Evolutionary conservation across 164 flowering plant genomes (phyloP), one percentile per base, ranked within the genome.

Genomic region (Aristolochia contorta): DNA sequence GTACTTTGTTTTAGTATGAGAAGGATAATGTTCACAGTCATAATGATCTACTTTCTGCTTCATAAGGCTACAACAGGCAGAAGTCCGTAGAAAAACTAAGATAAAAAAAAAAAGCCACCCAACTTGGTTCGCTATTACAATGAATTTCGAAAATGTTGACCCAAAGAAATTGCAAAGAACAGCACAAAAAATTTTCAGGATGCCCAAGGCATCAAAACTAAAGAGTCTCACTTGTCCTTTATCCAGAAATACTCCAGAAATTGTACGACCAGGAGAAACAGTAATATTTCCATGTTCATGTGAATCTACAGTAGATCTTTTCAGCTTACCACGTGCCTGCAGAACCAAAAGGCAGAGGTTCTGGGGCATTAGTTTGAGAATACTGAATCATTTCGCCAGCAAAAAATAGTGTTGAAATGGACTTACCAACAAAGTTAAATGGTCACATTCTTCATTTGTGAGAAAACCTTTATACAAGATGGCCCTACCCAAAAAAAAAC

Each of bases 381-480:
- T 59, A 58, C 70, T 60, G 75, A 78, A 75, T 18, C 18, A 14
- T 16, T 52, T 50, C 32, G 9, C 1, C 23, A 59, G 16, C 51
- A 12, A 33, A 43, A 69, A 60, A 47, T 16, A 47, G 47, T 12
- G 48, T 54, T 51, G 10, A 21, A 75, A 67, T 30, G 22, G 16
- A 57, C 30, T 64, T 85, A 91, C 97, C 87, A 75, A 62, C 61
- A 82, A 78, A 62, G 79, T 81, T 47, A 91, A 82, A 67, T 84
- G 83, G 69, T 81, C 85, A 68, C 92, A 83, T 71, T 91, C 97
- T 71, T 80, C 84, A 59, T 82, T 84, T 6, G 92, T 71, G 7
- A 89, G 74, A 64, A 91, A 86, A 43, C 80, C 83, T 67, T 72
- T 72, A 52, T 91, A 89, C 54, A 83, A 64, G 77, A 91, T 88